Evolutionary conservation across 805 yeast genomes (phyloP), one percentile per base, ranked within the genome.

Genomic region (Lipomyces orientalis): DNA sequence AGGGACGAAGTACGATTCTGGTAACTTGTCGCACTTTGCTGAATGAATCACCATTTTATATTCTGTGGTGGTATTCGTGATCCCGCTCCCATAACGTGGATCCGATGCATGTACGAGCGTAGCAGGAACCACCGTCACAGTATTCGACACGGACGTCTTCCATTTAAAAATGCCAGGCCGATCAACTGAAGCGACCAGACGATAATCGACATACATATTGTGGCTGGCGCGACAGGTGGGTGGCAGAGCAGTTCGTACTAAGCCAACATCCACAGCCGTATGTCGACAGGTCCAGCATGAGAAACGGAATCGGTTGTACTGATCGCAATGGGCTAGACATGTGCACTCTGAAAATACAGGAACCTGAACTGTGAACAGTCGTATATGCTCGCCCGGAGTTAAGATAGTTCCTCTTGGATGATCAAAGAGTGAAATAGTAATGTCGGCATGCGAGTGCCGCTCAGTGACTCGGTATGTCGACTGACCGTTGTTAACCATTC

Each of bases 1-100:
- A 2, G 61, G 62, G 16, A 62, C 69, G 49, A 66, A 63, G 49
- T 66, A 66, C 39, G 64, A 56, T 19, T 66, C 66, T 19, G 69
- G 66, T 33, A 66, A 57, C 29, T 60, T 60, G 16, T 35, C 52
- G 33, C 55, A 62, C 39, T 49, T 56, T 7, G 65, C 66, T 8
- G 64, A 46, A n/a, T 58, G n/a, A 16, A 39, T 14, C 5, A 52
- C 33, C 56, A n/a, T 19, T 54, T 31, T 31, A n/a, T 31, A 31
- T 16, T 4, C 56, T 14, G 8, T 14, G 56, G 12, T 9, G 25
- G 14, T 16, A 31, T 54, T 29, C 34, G 9, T 19, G 56, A n/a
- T 43, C 19, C n/a, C 19, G n/a, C 49, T 31, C 12, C 31, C 19
- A 34, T 14, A 16, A 37, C 35, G n/a, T 10, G 7, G 9, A 34